Conservation (phyloP, 495 filamentous ascomycete genomes). For the Penicillium roqueforti region DNA sequence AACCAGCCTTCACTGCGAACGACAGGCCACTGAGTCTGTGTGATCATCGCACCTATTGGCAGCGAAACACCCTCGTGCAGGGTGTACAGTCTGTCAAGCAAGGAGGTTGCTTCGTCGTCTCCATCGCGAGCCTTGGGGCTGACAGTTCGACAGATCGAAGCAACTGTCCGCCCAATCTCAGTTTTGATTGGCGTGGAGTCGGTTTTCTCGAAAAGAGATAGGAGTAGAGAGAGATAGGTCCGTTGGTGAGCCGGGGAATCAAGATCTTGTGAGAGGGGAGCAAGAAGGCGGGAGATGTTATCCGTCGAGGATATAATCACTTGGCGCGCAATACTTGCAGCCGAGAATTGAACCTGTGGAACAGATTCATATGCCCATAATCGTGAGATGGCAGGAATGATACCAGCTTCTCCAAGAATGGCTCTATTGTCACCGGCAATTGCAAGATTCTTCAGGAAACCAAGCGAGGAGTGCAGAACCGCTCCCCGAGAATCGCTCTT, state of each 20-base stretch:
- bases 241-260: constrained; percentile 36
- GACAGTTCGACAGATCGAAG: constrained; percentile 60
- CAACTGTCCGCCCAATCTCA: constrained; percentile 65
- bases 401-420: constrained; percentile 50
- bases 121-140: constrained; percentile 35
- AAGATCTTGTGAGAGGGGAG: constrained; percentile 33
- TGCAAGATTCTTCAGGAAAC: constrained; percentile 78
- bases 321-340: constrained; percentile 62
- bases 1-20: constrained; percentile 72
- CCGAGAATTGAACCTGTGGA: constrained; percentile 67
- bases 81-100: constrained; percentile 49
- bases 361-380: constrained; percentile 59
- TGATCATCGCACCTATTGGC: constrained; percentile 58
- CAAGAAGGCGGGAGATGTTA: constrained; percentile 52
- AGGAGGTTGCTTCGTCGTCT: constrained; percentile 14
- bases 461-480: constrained; percentile 61
- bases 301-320: constrained; percentile 54
- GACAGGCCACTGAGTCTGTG: constrained; percentile 64
- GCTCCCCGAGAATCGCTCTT: constrained; percentile 41
- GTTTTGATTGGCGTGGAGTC: constrained; percentile 63
- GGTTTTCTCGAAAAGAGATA: constrained; percentile 53
- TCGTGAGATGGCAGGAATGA: constrained; percentile 51
- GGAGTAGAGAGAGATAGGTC: constrained; percentile 58
- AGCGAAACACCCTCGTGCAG: constrained; percentile 48
- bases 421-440: constrained; percentile 61